Base-by-base conservation (phyloP, 2,329 filamentous ascomycete genomes). In the Graphilbum fragrans region DNA sequence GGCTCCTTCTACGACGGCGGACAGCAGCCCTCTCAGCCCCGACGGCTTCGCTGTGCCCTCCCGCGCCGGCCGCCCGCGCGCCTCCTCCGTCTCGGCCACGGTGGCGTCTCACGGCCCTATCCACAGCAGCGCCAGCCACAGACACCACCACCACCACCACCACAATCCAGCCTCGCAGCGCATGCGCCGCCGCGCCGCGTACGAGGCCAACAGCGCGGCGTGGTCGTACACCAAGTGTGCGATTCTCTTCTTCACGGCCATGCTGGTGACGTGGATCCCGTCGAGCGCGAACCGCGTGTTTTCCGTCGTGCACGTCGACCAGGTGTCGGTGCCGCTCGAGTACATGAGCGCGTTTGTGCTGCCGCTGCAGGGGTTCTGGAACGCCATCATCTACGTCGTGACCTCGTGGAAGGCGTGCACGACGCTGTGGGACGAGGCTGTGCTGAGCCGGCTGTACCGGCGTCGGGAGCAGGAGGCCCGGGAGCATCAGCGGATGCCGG, bases 301-400 rank as follows among this genome's bases (percentile, higher is more conserved):
- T 58, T 76, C 76, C 4, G 65, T 87, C 16, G 66, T 77, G 9
- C 65, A 81, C 52, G 63, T 68, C 0, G 60, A 70, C 21, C 44
- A 67, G 4, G 60, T 70, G 0, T 70, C 66, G 8, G 69, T 78
- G 22, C 63, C 69, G 0, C 70, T 92, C 20, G 77, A 85, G 51
- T 77, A 82, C 48, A 72, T 79, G 48, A 80, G 81, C 19, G 77
- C 82, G 0, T 70, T 86, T 33, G 84, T 92, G 1, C 68, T 93
- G 9, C 85, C 86, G 0, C 68, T 87, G 0, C 86, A 93, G 55
- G 86, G 86, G 0, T 83, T 88, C 52, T 92, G 85, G 84, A 93
- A 93, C 56, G 74, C 79, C 17, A 58, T 83, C 44, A 86, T 93
- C 49, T 93, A 92, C 58, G 61, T 77, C 16, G 69, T 74, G 11